Conservation (phyloP, 1,139 yeast species). For the Kodamaea alishanica region DNA sequence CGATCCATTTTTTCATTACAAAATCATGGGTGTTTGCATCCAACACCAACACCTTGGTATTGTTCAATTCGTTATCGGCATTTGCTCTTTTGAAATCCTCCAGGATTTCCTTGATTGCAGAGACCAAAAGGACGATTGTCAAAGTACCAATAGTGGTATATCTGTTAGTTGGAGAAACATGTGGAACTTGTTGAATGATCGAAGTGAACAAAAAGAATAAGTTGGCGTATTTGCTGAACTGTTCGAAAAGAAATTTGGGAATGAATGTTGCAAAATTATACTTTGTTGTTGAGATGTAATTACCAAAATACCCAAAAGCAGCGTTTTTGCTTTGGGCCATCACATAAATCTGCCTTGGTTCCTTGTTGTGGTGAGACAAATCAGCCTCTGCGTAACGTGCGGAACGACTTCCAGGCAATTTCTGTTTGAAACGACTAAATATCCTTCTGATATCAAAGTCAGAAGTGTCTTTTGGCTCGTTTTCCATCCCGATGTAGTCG, state of each 20-base stretch:
- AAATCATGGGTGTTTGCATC: conserved; percentile 61
- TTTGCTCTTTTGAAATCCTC: conserved; percentile 87
- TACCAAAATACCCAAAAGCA: conserved; percentile 62
- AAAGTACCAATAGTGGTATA: conserved; percentile 94
- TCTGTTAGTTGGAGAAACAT: conserved; percentile 93
- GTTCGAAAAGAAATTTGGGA: conserved; percentile 94
- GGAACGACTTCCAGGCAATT: conserved; percentile 24
- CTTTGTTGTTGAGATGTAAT: conserved; percentile 94
- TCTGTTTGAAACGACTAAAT: conserved; percentile 42
- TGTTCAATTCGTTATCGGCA: conserved; percentile 87
- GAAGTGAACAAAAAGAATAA: conserved; percentile 91
- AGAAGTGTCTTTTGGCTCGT: conserved; percentile 13
- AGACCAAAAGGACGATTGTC: conserved; percentile 75
- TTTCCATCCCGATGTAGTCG: conserved; percentile 15
- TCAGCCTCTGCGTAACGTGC: conserved; percentile 4
- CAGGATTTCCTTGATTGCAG: conserved; percentile 85
- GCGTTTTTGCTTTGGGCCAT: conserved; percentile 58
- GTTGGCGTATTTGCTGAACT: conserved; percentile 95
- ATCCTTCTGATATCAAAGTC: conserved; percentile 59
- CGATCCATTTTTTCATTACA: conserved; percentile 72
- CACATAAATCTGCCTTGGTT: conserved; percentile 68
- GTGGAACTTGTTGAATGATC: conserved; percentile 92
- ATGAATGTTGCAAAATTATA: conserved; percentile 90
- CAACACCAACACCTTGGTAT: conserved; percentile 69
- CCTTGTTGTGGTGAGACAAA: conserved; percentile 10